These are phyloP conservation scores for Dicorynia guianensis DNA, from an alignment of 306 rosid species.

Conservation along the genomic window DNA sequence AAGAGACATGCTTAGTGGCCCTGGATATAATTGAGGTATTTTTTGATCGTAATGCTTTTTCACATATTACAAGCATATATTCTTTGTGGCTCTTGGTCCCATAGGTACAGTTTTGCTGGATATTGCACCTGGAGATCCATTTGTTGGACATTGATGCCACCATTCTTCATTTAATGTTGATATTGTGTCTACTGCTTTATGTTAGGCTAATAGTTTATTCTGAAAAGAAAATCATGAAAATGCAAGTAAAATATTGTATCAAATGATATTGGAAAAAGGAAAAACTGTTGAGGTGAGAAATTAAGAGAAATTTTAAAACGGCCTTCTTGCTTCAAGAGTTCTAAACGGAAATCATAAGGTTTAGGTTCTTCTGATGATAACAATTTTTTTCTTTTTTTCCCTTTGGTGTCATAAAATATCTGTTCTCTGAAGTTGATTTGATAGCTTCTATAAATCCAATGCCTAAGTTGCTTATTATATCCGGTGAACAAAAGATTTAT, in stretches of 20 bases:
- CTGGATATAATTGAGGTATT: conserved; percentile 88
- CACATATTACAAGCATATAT: background rate
- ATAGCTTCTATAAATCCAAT: too few relatives aligned
- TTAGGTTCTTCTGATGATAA: background rate
- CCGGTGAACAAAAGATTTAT: too few relatives aligned
- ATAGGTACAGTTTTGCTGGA: background rate
- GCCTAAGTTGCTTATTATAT: too few relatives aligned
- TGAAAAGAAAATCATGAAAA: background rate
- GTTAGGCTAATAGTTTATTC: background rate
- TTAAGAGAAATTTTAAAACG: background rate
- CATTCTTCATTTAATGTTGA: conserved; percentile 7
- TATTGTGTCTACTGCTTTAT: background rate
- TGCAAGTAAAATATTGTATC: background rate
- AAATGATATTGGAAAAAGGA: background rate
- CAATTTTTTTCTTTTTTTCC: too few relatives aligned
- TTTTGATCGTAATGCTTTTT: conserved; percentile 36
- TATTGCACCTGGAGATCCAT: background rate
- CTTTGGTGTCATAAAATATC: too few relatives aligned
- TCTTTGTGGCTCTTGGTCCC: background rate
- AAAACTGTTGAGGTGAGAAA: background rate
- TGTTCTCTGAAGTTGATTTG: too few relatives aligned
- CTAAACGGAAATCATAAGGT: background rate
- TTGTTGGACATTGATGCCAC: conserved; percentile 27
- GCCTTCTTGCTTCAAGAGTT: background rate
- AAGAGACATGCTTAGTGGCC: conserved; percentile 76